Base-by-base conservation (phyloP, 768 basidiomycete genomes). In the Chalciporus piperatus region DNA sequence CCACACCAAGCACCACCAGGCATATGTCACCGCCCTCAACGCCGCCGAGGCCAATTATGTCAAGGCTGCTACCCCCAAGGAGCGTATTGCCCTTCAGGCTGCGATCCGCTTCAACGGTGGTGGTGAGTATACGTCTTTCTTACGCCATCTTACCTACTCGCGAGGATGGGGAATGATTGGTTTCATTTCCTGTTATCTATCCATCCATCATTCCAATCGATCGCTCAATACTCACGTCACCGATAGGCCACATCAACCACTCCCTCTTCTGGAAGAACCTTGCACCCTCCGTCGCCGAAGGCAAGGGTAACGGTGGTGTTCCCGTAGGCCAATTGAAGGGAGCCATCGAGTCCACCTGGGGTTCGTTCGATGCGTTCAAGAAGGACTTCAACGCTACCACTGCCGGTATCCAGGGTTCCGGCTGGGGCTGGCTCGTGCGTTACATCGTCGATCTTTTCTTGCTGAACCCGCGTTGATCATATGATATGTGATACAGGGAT, bases 51-150 rank as follows among this genome's bases (percentile, higher is more conserved):
- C 78, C 55, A 77, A 80, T 0, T 91, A 93, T 66, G 76, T 82
- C 42, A 81, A 82, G 59, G 75, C 87, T 0, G 59, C 72, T 3
- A 79, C 84, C 44, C 80, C 89, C 62, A 91, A 87, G 72, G 84
- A 87, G 67, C 81, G 84, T 58, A 93, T 97, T 63, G 85, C 83
- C 20, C 86, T 97, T 51, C 92, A 94, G 70, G 83, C 89, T 14
- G 92, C 93, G 6, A 77, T 97, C 70, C 93, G 89, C 73, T 98
- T 98, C 80, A 97, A 98, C 71, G 94, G 94, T 56, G 94, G 94
- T 73, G 94, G 93, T 87, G 66, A 63, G 82, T 72, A 19, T 59
- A 9, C 70, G 25, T 45, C 27, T 28, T 51, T 19, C 12, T 37
- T 17, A 25, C 39, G 17, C 7, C 9, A 38, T 30, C 25, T 32